These are phyloP conservation scores for Monosporascus sp. DNA, from an alignment of 2,329 filamentous ascomycete genomes.

Conservation along the genomic window DNA sequence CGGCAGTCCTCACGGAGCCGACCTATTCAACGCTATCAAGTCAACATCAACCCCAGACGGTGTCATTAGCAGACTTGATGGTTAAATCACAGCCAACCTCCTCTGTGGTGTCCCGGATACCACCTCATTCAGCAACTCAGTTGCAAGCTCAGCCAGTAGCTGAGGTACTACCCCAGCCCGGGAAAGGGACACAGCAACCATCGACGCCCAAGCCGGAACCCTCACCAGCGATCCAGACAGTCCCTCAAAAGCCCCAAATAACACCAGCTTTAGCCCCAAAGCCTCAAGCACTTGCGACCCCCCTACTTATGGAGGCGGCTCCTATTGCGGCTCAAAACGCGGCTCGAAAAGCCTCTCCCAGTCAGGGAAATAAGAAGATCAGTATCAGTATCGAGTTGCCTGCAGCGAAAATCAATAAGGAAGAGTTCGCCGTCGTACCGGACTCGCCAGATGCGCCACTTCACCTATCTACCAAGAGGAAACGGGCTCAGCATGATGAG, in stretches of 20 bases:
- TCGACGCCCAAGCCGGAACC: slow-evolving; percentile 4
- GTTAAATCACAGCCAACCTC: slow-evolving; percentile 16
- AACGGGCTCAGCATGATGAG: slow-evolving; percentile 42
- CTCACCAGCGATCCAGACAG: not conserved
- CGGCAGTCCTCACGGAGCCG: not conserved
- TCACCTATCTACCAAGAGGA: slow-evolving; percentile 48
- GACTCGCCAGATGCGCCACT: slow-evolving; percentile 41
- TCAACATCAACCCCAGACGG: slow-evolving; percentile 22
- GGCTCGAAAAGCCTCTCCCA: slow-evolving; percentile 4
- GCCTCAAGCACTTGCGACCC: not conserved
- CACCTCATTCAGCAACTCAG: slow-evolving; percentile 11
- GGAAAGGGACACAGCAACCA: slow-evolving; percentile 2
- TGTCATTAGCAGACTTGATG: slow-evolving; percentile 24
- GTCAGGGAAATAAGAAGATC: slow-evolving; percentile 13
- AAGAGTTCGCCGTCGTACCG: slow-evolving; percentile 46
- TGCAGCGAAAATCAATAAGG: slow-evolving; percentile 38
- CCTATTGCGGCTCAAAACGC: slow-evolving; percentile 1
- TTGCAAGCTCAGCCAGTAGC: slow-evolving; percentile 6
- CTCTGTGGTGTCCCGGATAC: slow-evolving; percentile 8
- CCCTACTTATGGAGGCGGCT: not conserved
- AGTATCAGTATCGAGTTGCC: slow-evolving; percentile 45
- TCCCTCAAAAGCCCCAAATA: not conserved
- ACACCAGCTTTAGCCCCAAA: not conserved
- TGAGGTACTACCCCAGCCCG: slow-evolving; percentile 3
- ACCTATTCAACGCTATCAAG: slow-evolving; percentile 4